phyloP scores from a whole-genome alignment of 2,329 filamentous ascomycete species.

The Tolypocladium tundrense region DNA sequence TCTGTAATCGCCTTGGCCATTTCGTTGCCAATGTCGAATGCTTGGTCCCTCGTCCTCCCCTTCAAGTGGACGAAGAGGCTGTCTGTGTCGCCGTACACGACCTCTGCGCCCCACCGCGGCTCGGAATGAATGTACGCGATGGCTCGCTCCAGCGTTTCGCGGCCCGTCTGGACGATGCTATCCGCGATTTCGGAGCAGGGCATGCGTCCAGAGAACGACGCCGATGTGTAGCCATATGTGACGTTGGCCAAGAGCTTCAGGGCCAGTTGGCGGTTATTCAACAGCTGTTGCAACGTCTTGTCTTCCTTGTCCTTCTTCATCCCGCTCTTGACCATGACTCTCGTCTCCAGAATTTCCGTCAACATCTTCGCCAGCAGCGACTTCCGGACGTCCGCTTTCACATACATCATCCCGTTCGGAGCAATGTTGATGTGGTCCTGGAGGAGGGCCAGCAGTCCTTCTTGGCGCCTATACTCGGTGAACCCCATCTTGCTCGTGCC shows the following conservation, averaged over 20 bases:
- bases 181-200: constrained; percentile 96
- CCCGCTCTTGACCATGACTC: constrained; percentile 94
- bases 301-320: constrained; percentile 94
- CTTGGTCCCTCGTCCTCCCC: constrained; percentile 75
- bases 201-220: constrained; percentile 94
- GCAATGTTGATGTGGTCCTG: constrained; percentile 84
- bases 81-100: constrained; percentile 97
- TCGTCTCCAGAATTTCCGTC: constrained; percentile 86
- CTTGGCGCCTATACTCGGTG: constrained; percentile 69
- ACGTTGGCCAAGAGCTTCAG: constrained; percentile 97
- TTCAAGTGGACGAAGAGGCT: constrained; percentile 86
- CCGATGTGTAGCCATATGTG: constrained; percentile 95
- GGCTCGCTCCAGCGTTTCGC: constrained; percentile 88
- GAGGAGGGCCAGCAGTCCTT: constrained; percentile 64
- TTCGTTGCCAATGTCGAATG: constrained; percentile 86
- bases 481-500: constrained; percentile 93
- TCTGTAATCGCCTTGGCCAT: constrained; percentile 81
- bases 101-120: constrained; percentile 82
- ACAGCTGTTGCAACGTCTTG: constrained; percentile 69
- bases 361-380: constrained; percentile 94
- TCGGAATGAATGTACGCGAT: constrained; percentile 88
- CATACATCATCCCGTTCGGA: constrained; percentile 95
- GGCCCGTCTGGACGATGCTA: constrained; percentile 91
- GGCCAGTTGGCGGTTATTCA: constrained; percentile 90
- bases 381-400: constrained; percentile 73